Conservation (phyloP, 768 basidiomycete genomes). For the Suillus subalutaceus region DNA sequence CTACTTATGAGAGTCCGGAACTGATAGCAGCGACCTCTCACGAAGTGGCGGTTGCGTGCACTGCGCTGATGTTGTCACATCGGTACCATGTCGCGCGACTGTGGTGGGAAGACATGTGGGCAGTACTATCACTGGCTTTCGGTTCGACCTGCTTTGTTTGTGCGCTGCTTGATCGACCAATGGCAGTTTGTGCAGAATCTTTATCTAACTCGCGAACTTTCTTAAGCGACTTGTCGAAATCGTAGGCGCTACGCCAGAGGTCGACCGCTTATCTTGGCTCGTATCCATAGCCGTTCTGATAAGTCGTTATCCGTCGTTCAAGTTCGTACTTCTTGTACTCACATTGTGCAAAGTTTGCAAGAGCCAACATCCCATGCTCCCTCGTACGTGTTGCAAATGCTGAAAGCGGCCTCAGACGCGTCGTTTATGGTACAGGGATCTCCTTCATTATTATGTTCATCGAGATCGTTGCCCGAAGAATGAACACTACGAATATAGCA, state of each 20-base stretch:
- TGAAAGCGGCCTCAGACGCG: constrained; percentile 10
- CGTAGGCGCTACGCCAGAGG: too few relatives aligned
- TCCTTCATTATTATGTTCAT: constrained; percentile 21
- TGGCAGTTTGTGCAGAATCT: background rate
- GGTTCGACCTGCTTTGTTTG: constrained; percentile 20
- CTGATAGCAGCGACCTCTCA: constrained; percentile 22
- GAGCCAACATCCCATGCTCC: constrained; percentile 29
- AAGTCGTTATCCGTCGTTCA: too few relatives aligned
- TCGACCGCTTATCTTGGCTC: constrained; percentile 19
- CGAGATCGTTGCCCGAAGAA: too few relatives aligned
- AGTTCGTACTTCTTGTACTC: too few relatives aligned
- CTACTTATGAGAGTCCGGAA: background rate
- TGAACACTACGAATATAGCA: background rate
- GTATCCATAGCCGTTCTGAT: background rate
- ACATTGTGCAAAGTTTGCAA: background rate
- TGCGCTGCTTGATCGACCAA: constrained; percentile 12
- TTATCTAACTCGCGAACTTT: too few relatives aligned
- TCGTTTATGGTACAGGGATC: constrained; percentile 10
- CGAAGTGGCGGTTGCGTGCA: constrained; percentile 24
- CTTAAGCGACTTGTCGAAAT: constrained; percentile 6
- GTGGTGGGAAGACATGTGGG: constrained; percentile 33
- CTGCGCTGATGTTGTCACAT: constrained; percentile 24
- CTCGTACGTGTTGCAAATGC: constrained; percentile 23
- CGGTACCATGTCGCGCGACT: constrained; percentile 23
- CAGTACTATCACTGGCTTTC: constrained; percentile 22